Evolutionary conservation across 768 basidiomycete genomes (phyloP).

Genomic region (Termitomyces sp.): DNA sequence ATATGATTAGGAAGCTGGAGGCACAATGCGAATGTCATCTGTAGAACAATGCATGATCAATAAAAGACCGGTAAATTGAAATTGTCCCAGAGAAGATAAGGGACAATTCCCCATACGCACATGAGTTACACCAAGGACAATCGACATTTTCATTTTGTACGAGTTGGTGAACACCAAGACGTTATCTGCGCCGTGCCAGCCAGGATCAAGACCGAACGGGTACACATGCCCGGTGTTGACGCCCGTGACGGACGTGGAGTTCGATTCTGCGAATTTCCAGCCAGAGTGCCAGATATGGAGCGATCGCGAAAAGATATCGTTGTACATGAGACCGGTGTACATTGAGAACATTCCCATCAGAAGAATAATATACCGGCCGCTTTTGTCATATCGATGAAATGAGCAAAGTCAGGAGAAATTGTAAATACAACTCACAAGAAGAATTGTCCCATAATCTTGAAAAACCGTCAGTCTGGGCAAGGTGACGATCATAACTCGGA

Average conservation of each 20-base stretch:
- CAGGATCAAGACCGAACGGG: conserved; percentile 91
- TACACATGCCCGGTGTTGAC: conserved; percentile 68
- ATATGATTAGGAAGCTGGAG: conserved; percentile 94
- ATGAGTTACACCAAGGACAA: conserved; percentile 93
- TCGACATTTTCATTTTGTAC: conserved; percentile 99
- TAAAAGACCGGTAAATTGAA: not conserved
- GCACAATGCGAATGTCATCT: conserved; percentile 99
- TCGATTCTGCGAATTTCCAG: conserved; percentile 68
- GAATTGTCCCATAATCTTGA: conserved; percentile 79
- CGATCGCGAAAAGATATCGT: conserved; percentile 96
- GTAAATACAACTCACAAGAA: conserved; percentile 70
- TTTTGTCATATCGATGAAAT: conserved; percentile 27
- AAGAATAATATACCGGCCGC: conserved; percentile 97
- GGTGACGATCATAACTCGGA: not conserved
- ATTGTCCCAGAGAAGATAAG: not conserved
- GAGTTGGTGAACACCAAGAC: conserved; percentile 92
- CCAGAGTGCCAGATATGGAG: conserved; percentile 85
- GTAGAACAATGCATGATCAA: not conserved
- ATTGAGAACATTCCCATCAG: conserved; percentile 97
- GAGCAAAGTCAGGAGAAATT: conserved; percentile 3
- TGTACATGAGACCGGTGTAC: conserved; percentile 97
- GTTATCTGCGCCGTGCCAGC: conserved; percentile 93
- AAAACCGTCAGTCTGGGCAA: not conserved
- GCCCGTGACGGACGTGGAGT: conserved; percentile 40
- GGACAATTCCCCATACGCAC: conserved; percentile 39